These are phyloP conservation scores for Beauveria sp. DNA, from an alignment of 2,329 filamentous ascomycete species.

Conservation along the genomic window DNA sequence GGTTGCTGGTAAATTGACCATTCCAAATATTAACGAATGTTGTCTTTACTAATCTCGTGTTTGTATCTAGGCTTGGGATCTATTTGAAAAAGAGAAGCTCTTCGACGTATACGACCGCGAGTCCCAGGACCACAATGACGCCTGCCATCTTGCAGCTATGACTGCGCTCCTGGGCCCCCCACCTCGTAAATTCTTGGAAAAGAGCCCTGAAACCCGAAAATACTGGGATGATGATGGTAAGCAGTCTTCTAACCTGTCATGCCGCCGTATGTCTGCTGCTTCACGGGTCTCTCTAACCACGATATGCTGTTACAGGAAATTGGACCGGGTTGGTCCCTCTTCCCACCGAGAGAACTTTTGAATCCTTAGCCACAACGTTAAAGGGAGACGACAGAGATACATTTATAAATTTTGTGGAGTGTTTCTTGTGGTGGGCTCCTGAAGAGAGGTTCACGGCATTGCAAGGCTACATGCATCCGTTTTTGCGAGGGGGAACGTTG, in stretches of 20 bases:
- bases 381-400: conserved; percentile 14
- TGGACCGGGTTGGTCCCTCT: conserved; percentile 20
- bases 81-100: conserved; percentile 17
- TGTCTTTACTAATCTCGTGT: conserved; percentile 4
- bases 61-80: conserved; percentile 21
- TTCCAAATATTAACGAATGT: not conserved
- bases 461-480: conserved; percentile 19
- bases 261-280: not conserved
- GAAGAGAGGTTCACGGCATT: conserved; percentile 16
- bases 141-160: conserved; percentile 22
- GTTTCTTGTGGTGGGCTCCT: conserved; percentile 19
- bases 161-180: conserved; percentile 22
- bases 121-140: conserved; percentile 18
- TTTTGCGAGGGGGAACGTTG: not conserved
- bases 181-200: conserved; percentile 18
- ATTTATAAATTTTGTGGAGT: conserved; percentile 18
- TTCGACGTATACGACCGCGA: conserved; percentile 19
- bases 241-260: not conserved
- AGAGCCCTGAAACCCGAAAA: conserved; percentile 15
- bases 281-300: conserved; percentile 1
- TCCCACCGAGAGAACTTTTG: conserved; percentile 13
- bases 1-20: conserved; percentile 22
- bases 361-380: conserved; percentile 14
- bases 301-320: conserved; percentile 14
- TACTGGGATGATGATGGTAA: conserved; percentile 22